These are phyloP conservation scores for Alternaria gaisen DNA, from an alignment of 2,329 filamentous ascomycete genomes.

Conservation along the genomic window DNA sequence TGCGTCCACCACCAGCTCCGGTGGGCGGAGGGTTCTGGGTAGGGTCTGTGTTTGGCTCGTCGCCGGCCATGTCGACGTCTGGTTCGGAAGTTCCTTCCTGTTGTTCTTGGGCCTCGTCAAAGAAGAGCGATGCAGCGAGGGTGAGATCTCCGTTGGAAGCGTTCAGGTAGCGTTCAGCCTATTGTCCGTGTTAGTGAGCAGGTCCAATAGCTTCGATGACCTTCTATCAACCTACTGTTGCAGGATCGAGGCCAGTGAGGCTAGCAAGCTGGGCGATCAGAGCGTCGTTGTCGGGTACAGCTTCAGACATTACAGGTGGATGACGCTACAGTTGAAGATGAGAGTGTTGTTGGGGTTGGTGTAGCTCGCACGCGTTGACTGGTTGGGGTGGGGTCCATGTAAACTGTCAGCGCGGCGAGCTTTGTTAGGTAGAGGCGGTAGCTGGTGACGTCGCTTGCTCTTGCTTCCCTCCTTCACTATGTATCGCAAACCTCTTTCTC, in stretches of 20 bases:
- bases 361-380: conserved; percentile 13
- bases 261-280: conserved; percentile 48
- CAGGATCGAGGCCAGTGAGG: conserved; percentile 46
- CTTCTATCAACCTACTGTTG: conserved; percentile 44
- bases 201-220: conserved; percentile 34
- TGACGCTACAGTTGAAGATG: conserved; percentile 1
- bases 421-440: conserved; percentile 7
- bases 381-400: conserved; percentile 13
- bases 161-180: conserved; percentile 57
- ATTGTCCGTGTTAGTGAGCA: conserved; percentile 33
- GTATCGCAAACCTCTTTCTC: background rate
- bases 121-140: conserved; percentile 57
- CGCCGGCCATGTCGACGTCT: conserved; percentile 48
- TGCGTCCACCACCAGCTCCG: conserved; percentile 47
- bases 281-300: conserved; percentile 42
- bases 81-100: conserved; percentile 30
- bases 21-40: conserved; percentile 33
- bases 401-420: conserved; percentile 4
- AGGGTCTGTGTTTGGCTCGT: conserved; percentile 36
- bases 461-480: background rate
- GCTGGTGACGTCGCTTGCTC: conserved; percentile 17
- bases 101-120: conserved; percentile 45
- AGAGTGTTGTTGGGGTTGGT: conserved; percentile 13
- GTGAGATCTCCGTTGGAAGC: conserved; percentile 58
- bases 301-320: conserved; percentile 43